Evolutionary conservation across 345 rosid genomes (phyloP).

Genomic region (Rhizophora apiculata): DNA sequence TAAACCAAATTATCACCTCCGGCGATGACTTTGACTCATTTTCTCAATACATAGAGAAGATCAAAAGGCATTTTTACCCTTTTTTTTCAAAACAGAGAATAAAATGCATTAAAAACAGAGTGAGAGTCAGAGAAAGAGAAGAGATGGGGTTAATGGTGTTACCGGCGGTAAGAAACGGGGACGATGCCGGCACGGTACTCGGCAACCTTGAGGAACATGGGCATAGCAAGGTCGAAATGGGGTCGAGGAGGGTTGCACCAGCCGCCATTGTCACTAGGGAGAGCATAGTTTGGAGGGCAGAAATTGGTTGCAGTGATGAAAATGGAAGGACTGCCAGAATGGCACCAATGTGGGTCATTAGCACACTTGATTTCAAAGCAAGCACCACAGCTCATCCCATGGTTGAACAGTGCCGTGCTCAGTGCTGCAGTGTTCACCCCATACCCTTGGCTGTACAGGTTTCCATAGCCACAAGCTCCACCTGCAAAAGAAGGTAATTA

Average conservation of each 20-base stretch:
- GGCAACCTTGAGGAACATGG: constrained; percentile 72
- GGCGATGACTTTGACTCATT: too few relatives aligned
- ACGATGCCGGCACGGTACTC: constrained; percentile 68
- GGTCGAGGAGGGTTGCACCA: constrained; percentile 81
- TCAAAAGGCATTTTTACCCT: too few relatives aligned
- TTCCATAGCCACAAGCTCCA: constrained; percentile 84
- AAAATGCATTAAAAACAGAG: too few relatives aligned
- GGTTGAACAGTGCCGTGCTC: constrained; percentile 66
- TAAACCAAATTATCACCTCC: constrained; percentile 44
- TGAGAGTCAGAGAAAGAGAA: neutral
- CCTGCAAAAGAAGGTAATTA: constrained; percentile 29
- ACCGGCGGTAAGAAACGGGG: constrained; percentile 64
- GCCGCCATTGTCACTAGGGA: constrained; percentile 63
- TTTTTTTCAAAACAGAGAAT: too few relatives aligned
- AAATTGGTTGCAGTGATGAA: constrained; percentile 73
- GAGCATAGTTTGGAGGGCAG: constrained; percentile 71
- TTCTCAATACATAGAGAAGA: too few relatives aligned
- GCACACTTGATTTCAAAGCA: constrained; percentile 64
- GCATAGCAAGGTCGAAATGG: constrained; percentile 75
- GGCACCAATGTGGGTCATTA: constrained; percentile 64
- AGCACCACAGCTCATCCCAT: constrained; percentile 59
- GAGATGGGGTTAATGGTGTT: neutral
- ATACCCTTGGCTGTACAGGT: constrained; percentile 61
- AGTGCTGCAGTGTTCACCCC: constrained; percentile 60
- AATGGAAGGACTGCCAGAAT: constrained; percentile 50